These are phyloP conservation scores for Heteromeles arbutifolia DNA, from an alignment of 306 rosid species.

Conservation along the genomic window DNA sequence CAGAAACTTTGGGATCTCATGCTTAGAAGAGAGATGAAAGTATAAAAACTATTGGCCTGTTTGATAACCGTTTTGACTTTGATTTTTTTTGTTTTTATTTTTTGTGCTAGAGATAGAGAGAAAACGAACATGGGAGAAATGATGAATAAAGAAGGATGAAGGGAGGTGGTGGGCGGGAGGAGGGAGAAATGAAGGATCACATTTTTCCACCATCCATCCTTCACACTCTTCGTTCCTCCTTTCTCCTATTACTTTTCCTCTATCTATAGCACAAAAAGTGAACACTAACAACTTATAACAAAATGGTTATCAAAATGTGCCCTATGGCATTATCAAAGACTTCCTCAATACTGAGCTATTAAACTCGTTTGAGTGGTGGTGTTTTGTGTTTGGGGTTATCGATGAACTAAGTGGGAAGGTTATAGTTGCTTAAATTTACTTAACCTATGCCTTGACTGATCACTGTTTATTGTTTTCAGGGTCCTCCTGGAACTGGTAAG, in stretches of 20 bases:
- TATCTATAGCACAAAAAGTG: neutral
- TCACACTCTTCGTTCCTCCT: no score
- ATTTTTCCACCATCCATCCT: no score
- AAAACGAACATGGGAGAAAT: no score
- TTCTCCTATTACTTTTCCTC: no score
- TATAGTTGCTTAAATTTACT: neutral
- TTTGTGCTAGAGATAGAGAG: no score
- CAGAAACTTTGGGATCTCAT: neutral
- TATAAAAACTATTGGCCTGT: neutral
- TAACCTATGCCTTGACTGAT: constrained; percentile 7
- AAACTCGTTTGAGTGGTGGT: neutral
- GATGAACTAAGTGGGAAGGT: neutral
- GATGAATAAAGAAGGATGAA: no score
- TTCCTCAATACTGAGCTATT: neutral
- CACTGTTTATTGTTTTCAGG: constrained; percentile 36
- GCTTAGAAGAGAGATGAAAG: neutral
- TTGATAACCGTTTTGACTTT: no score
- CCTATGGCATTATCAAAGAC: neutral
- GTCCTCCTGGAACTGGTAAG: constrained; percentile 97
- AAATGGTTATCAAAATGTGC: no score
- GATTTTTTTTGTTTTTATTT: no score
- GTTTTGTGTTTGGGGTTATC: neutral
- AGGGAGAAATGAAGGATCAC: no score
- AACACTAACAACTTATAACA: neutral
- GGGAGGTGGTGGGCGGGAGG: no score